Base-by-base conservation (phyloP, 495 filamentous ascomycete genomes). In the Neurospora tetraspora region DNA sequence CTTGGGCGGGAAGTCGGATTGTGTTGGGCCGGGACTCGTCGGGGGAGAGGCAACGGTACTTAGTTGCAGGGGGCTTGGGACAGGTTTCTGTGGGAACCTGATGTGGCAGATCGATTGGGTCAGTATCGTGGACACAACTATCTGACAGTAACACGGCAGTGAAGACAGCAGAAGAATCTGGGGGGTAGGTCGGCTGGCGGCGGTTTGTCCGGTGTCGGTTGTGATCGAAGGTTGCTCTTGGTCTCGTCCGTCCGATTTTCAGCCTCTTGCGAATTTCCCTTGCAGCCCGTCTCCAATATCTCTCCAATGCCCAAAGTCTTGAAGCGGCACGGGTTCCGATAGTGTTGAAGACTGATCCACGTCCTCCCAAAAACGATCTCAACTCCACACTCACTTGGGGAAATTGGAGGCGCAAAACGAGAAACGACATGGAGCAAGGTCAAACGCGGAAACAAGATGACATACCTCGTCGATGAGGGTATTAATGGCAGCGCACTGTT, bases 1-100 rank as follows among this genome's bases (percentile, higher is more conserved):
- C 65, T 77, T 73, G n/a, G 79, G 78, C 18, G 80, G 74, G 71
- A 81, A 82, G 72, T 74, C 77, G 42, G 82, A 76, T 69, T 74
- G 76, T 53, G 80, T 81, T 76, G 83, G 80, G 77, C 81, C 81
- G 71, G 79, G 80, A 75, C 80, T 84, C 69, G 83, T 80, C 70
- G 83, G 81, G 69, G 80, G 81, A 74, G 82, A 82, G 71, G 78
- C 76, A 61, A 77, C 78, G 47, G 75, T 81, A 74, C 76, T 83
- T 42, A 80, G 82, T 71, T 81, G 82, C 40, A 82, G 74, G 70
- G 84, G 83, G 76, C 82, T 85, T 69, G 82, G 82, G 72, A 76
- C 79, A 43, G 80, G 80, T 77, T 75, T 78, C 76, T 79, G 80
- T 73, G 76, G 80, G 69, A 78, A 82, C 77, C 84, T 85, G 75